These are phyloP conservation scores for Talaromyces stipitatus DNA, from an alignment of 495 filamentous ascomycete species.

Conservation along the genomic window DNA sequence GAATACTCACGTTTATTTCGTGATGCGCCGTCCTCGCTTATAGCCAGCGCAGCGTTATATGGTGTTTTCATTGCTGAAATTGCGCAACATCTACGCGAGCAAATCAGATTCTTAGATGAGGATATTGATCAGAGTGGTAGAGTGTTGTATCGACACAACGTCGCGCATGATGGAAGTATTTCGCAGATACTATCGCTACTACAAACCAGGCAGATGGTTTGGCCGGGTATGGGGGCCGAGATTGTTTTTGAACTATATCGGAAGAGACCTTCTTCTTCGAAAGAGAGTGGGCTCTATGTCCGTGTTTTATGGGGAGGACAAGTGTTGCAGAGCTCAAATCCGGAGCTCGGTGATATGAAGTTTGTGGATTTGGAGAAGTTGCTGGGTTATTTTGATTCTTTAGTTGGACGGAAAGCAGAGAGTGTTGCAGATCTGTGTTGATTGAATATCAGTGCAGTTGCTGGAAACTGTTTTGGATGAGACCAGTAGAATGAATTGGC, in stretches of 20 bases:
- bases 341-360: constrained; percentile 49
- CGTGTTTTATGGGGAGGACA: constrained; percentile 57
- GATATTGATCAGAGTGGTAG: background rate
- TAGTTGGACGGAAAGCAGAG: constrained; percentile 46
- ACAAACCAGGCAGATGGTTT: constrained; percentile 61
- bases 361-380: constrained; percentile 53
- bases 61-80: constrained; percentile 62
- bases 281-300: constrained; percentile 26
- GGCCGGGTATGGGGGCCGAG: constrained; percentile 68
- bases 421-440: constrained; percentile 33
- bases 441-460: background rate
- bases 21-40: constrained; percentile 46
- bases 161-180: constrained; percentile 64
- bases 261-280: background rate
- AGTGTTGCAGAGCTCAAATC: constrained; percentile 51
- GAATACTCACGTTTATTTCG: constrained; percentile 66
- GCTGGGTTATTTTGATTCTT: constrained; percentile 54
- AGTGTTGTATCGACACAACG: constrained; percentile 54
- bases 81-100: constrained; percentile 46
- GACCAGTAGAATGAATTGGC: no score
- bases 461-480: no score
- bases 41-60: constrained; percentile 41
- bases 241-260: constrained; percentile 59
- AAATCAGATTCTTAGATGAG: constrained; percentile 13
- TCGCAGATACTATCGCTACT: constrained; percentile 53